Evolutionary conservation across 768 basidiomycete genomes (phyloP).

Genomic region (Hygrocybe punicea): DNA sequence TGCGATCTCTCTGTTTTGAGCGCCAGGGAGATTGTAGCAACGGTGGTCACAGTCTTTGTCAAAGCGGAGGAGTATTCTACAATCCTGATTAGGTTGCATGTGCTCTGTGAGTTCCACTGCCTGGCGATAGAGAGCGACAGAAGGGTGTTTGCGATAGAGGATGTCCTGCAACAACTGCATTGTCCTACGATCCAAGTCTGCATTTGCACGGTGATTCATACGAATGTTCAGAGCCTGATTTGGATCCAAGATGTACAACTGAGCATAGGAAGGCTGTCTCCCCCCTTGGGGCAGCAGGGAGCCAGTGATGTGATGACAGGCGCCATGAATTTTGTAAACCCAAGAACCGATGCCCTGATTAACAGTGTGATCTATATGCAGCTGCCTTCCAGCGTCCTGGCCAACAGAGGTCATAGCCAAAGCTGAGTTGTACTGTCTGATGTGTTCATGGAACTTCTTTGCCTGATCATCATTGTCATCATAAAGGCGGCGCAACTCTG

Average conservation of each 20-base stretch:
- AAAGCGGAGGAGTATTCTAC: slow-evolving; percentile 9
- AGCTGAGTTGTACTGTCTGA: slow-evolving; percentile 35
- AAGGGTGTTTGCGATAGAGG: slow-evolving; percentile 12
- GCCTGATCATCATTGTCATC: slow-evolving; percentile 6
- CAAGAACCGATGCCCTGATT: slow-evolving; percentile 26
- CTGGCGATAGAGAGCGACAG: slow-evolving; percentile 20
- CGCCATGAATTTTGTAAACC: slow-evolving; percentile 28
- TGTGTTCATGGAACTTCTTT: slow-evolving; percentile 28
- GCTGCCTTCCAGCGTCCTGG: slow-evolving; percentile 24
- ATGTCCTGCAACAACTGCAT: slow-evolving; percentile 20
- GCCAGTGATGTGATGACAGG: slow-evolving; percentile 32
- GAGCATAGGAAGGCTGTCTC: slow-evolving; percentile 27
- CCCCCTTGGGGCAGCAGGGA: slow-evolving; percentile 29
- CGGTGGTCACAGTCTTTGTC: slow-evolving; percentile 26
- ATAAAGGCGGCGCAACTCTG: slow-evolving; percentile 21
- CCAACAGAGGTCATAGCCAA: slow-evolving; percentile 34
- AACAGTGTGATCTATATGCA: slow-evolving; percentile 25
- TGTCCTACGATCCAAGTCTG: slow-evolving; percentile 9
- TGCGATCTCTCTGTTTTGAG: slow-evolving; percentile 37
- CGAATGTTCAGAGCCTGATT: slow-evolving; percentile 20
- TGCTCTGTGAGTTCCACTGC: slow-evolving; percentile 20
- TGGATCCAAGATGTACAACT: slow-evolving; percentile 42
- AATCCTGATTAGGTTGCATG: background rate
- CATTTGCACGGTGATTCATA: slow-evolving; percentile 11
- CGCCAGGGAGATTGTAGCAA: slow-evolving; percentile 44